Base-by-base conservation (phyloP, 768 basidiomycete genomes). In the Calvatia gigantea region DNA sequence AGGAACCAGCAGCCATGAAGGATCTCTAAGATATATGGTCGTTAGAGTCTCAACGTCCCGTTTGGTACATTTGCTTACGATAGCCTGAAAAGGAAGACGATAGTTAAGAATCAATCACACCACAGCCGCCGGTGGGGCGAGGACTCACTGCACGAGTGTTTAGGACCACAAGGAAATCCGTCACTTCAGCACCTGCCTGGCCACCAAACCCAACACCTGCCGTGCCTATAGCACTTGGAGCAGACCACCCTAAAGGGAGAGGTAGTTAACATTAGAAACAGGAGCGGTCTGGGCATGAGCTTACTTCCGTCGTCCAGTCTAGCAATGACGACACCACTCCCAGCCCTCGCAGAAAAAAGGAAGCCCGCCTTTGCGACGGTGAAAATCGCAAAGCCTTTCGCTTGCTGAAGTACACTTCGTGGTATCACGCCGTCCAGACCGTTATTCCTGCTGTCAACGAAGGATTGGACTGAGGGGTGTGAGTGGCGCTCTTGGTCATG, bases 1-100 rank as follows among this genome's bases (percentile, higher is more conserved):
- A 67, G 6, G 87, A 91, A 6, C 97, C 96, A 14, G 94, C 88
- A 11, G 94, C 80, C 96, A 98, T 98, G 73, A 99, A 98, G 1
- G 89, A 86, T 70, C 75, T 80, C 83, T 89, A 64, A 35, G 33
- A 25, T 17, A 27, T 46, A 15, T 42, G 39, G 38, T 42, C 31
- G 57, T 38, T 35, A 15, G 19, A 6, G 7, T 15, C 8, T 35
- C 33, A 38, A 17, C 31, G 9, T 19, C 14, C 42, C 9, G 39
- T 31, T 15, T 29, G 28, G 27, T 8, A 45, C 14, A 25, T 19
- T 42, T n/a, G 73, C 86, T 72, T 67, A 89, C 86, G 54, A 89
- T 81, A 39, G 84, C 83, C 84, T 89, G 57, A 44, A 11, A 61
- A 32, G 27, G 31, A 29, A 55, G 25, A 46, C 25, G 54, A 19